phyloP scores from a whole-genome alignment of 1,139 yeast genomes.

The Sugiyamaella sp. region DNA sequence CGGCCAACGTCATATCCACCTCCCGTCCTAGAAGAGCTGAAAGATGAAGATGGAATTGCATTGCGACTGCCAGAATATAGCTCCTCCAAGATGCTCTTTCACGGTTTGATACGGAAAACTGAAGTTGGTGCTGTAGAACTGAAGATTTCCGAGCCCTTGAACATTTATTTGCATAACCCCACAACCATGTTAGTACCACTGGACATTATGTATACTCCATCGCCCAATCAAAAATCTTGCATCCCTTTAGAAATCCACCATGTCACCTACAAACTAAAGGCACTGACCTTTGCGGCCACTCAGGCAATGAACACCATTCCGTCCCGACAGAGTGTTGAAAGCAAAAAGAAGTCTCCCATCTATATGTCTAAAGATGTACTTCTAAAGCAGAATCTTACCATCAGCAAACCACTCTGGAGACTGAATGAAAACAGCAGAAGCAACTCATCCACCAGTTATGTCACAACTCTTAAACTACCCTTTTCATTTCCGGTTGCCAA shows the following conservation, averaged over 20 bases:
- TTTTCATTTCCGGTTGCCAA: slow-evolving; percentile 23
- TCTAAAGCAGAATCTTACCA: slow-evolving; percentile 22
- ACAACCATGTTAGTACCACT: slow-evolving; percentile 12
- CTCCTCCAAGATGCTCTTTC: slow-evolving; percentile 14
- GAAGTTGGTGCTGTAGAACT: slow-evolving; percentile 18
- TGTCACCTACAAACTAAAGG: slow-evolving; percentile 20
- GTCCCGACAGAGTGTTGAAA: slow-evolving; percentile 7
- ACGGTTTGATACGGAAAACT: slow-evolving; percentile 14
- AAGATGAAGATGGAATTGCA: slow-evolving; percentile 14
- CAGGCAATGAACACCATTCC: slow-evolving; percentile 16
- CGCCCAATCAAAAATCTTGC: neutral
- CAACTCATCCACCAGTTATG: neutral
- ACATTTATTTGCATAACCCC: slow-evolving; percentile 18
- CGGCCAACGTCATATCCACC: slow-evolving; percentile 21
- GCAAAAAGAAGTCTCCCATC: neutral
- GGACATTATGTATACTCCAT: slow-evolving; percentile 17
- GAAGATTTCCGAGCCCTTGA: slow-evolving; percentile 8
- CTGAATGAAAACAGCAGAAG: neutral
- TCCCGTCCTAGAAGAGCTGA: slow-evolving; percentile 8
- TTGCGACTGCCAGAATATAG: slow-evolving; percentile 14
- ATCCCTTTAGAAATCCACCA: slow-evolving; percentile 22
- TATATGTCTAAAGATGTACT: slow-evolving; percentile 15
- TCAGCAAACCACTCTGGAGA: slow-evolving; percentile 23
- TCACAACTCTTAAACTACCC: slow-evolving; percentile 22
- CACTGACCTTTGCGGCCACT: slow-evolving; percentile 21